Base-by-base conservation (phyloP, 169 alveolate species). In the Eimeria brunetti region DNA sequence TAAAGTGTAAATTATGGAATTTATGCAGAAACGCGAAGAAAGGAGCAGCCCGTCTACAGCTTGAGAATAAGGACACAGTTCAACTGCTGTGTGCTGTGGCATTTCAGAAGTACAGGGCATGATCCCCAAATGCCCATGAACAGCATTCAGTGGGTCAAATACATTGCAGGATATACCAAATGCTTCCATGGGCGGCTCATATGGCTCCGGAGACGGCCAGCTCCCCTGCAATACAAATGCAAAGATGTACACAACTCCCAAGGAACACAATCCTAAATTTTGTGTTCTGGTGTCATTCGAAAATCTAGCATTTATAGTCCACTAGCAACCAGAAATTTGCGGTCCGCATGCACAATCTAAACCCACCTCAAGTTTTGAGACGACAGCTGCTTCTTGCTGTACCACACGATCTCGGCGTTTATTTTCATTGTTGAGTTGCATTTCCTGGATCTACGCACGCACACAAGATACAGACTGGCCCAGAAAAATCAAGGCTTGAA, bases 381-480 rank as follows among this genome's bases (percentile, higher is more conserved):
- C 81, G 14, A 85, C 27, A 12, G 62, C 49, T 36, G 92, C 62
- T 85, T 85, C 92, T 85, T 85, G 92, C 9, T 85, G 92, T 80
- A 58, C 2, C 4, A 85, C 0, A 49, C 92, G 92, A 30, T 85
- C 92, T 85, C 80, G 76, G 41, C 92, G 92, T 18, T 46, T 62
- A 11, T 62, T 58, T 53, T 85, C 92, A 24, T 81, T 85, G 36
- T 22, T 20, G 53, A 33, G 49, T 41, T 85, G 92, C 92, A 85
- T 60, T 24, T 85, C 92, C 71, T 85, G 92, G 51, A 85, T 85
- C 92, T 85, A 38, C 49, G 62, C 75, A 56, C 41, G 27, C 73
- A 12, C 16, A 5, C 9, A 56, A 56, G 51, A 60, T 30, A 83
- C 33, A 46, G 90, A 16, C 1, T 30, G 46, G 41, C 49, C 41